phyloP scores from a whole-genome alignment of 225 moss, liverwort and hornwort genomes.

The Pseudoscleropodium purum region DNA sequence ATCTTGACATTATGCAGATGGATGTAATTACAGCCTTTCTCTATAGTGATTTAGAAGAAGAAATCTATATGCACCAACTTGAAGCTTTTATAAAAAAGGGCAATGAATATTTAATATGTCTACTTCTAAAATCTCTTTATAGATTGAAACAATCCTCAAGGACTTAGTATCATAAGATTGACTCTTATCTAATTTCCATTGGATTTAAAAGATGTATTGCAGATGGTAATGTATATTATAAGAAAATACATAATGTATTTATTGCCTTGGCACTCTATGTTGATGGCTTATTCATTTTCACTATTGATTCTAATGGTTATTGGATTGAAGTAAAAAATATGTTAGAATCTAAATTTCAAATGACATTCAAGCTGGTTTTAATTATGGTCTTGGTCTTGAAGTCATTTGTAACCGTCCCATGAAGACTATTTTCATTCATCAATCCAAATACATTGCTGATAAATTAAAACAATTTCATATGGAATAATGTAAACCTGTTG shows the following conservation, averaged over 20 bases:
- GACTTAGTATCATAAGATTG: not conserved
- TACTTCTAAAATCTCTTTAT: not conserved
- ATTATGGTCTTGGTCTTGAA: not conserved
- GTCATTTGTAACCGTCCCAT: rapidly evolving
- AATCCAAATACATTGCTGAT: not conserved
- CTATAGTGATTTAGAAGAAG: not conserved
- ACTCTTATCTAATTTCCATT: not conserved
- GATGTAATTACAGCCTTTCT: not conserved
- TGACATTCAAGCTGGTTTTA: not conserved
- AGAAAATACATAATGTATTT: not conserved
- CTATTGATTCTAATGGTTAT: not conserved
- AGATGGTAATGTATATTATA: not conserved
- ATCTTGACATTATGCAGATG: not conserved
- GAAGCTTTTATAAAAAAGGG: not conserved
- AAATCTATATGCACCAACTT: not conserved
- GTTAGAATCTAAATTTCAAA: not conserved
- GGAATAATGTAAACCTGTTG: not conserved
- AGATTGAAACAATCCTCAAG: not conserved
- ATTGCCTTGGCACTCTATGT: not conserved
- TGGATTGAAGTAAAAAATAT: not conserved
- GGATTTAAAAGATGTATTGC: not conserved
- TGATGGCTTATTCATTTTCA: not conserved
- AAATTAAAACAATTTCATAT: not conserved
- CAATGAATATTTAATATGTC: not conserved
- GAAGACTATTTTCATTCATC: not conserved